Percentiles rank a stretch among this genome's conserved stretches.
phyloP scores from a whole-genome alignment of 106 monocot species.

The Allium sativum region DNA sequence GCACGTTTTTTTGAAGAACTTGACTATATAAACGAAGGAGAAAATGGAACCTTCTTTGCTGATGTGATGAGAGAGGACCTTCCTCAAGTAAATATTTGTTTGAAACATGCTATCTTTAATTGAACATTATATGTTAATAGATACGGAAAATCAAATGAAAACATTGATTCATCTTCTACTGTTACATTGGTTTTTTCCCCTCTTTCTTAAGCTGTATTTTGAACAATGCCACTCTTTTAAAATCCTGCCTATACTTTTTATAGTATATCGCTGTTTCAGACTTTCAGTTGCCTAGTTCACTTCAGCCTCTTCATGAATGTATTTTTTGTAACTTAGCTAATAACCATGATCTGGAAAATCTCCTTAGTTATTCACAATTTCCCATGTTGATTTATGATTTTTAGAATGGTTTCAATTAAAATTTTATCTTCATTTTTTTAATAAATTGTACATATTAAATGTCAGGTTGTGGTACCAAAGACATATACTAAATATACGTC shows the following conservation, averaged over 20 bases:
- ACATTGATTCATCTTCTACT: not conserved
- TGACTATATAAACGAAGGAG: slow-evolving; percentile 97
- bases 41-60: slow-evolving; percentile 95
- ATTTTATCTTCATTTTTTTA: no score
- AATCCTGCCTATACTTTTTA: not conserved
- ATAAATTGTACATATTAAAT: not conserved
- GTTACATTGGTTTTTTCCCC: no score
- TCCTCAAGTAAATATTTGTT: slow-evolving; percentile 56
- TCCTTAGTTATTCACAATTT: no score
- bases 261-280: no score
- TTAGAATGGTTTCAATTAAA: no score
- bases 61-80: slow-evolving; percentile 97
- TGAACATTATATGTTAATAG: not conserved
- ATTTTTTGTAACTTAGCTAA: not conserved
- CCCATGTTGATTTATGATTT: no score
- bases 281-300: not conserved
- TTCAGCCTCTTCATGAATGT: not conserved
- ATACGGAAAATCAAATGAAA: not conserved
- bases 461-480: slow-evolving; percentile 85
- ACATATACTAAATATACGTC: slow-evolving; percentile 91
- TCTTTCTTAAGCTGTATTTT: no score
- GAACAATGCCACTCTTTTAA: not conserved
- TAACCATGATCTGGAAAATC: no score
- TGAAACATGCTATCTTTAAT: not conserved
- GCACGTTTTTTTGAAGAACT: slow-evolving; percentile 99